Percentiles rank a stretch among this genome's conserved stretches.
Evolutionary conservation across 179 eudicot genomes (phyloP).

Genomic region (Vitellaria paradoxa): DNA sequence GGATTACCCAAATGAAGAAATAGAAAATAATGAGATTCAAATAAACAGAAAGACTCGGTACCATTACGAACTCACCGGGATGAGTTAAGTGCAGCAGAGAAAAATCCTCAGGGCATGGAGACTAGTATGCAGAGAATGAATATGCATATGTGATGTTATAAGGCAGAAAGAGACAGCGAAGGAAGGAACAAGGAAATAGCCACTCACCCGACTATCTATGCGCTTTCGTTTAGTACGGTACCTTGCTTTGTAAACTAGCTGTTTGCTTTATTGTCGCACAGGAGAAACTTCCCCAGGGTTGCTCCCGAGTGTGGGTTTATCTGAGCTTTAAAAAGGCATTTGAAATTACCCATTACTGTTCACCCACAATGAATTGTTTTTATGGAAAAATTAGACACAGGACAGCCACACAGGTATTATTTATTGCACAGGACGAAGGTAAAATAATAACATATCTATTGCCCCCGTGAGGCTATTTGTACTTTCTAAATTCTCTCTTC

Average conservation of each 20-base stretch:
- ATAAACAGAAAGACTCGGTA: background rate
- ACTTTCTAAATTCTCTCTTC: too few relatives aligned
- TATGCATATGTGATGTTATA: background rate
- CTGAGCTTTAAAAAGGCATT: too few relatives aligned
- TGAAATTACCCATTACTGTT: too few relatives aligned
- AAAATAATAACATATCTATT: too few relatives aligned
- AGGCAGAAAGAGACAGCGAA: background rate
- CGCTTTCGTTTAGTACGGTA: too few relatives aligned
- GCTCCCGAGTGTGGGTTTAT: background rate
- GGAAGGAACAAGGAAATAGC: conserved; percentile 9
- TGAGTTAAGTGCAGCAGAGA: too few relatives aligned
- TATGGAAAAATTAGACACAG: too few relatives aligned
- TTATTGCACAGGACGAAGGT: too few relatives aligned
- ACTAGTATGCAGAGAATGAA: background rate
- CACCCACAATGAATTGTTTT: too few relatives aligned
- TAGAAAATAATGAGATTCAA: background rate
- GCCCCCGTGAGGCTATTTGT: too few relatives aligned
- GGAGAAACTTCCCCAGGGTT: background rate
- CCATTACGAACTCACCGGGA: background rate
- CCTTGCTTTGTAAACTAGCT: background rate
- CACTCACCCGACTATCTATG: background rate
- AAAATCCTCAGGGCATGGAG: too few relatives aligned
- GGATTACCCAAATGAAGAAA: background rate
- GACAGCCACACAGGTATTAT: too few relatives aligned
- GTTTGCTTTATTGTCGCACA: conserved; percentile 16